Percentiles rank a stretch among this genome's conserved stretches.
Evolutionary conservation across 208 protist species (phyloP).

Genomic region (Acanthamoeba culbertsoni): DNA sequence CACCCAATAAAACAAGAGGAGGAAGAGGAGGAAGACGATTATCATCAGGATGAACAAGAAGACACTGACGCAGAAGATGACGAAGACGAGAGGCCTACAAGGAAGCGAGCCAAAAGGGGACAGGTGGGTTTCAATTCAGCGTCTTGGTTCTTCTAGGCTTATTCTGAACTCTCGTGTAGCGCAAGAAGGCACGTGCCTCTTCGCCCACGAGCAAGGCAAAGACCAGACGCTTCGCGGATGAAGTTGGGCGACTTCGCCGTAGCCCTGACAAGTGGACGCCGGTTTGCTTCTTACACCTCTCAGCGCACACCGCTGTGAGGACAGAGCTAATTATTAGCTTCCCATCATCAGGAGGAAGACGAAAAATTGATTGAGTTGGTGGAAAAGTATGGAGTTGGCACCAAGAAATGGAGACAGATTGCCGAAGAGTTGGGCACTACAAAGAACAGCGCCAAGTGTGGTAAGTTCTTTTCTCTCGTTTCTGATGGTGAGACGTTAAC

Average conservation of each 20-base stretch:
- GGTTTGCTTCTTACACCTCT: background rate
- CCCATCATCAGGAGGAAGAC: slow-evolving; percentile 21
- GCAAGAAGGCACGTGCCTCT: background rate
- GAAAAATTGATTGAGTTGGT: background rate
- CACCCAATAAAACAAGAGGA: background rate
- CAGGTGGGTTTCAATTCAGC: no score
- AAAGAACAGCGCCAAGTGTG: slow-evolving; percentile 47
- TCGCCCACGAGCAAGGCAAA: background rate
- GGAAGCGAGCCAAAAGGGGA: no score
- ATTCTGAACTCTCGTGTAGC: background rate
- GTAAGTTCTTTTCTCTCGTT: background rate
- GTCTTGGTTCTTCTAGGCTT: no score
- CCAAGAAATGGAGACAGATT: slow-evolving; percentile 59
- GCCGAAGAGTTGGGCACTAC: slow-evolving; percentile 37
- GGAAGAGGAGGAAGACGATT: background rate
- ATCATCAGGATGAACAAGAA: background rate
- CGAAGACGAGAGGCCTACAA: no score
- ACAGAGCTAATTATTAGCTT: background rate
- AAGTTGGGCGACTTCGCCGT: background rate
- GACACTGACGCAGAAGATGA: background rate
- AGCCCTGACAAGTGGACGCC: slow-evolving; percentile 45
- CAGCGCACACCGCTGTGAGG: no score
- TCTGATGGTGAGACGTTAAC: background rate
- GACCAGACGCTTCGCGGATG: background rate
- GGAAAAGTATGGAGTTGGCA: background rate